Base-by-base conservation (phyloP, 1,284 basidiomycete species). In the Ceratobasidium papillatum region DNA sequence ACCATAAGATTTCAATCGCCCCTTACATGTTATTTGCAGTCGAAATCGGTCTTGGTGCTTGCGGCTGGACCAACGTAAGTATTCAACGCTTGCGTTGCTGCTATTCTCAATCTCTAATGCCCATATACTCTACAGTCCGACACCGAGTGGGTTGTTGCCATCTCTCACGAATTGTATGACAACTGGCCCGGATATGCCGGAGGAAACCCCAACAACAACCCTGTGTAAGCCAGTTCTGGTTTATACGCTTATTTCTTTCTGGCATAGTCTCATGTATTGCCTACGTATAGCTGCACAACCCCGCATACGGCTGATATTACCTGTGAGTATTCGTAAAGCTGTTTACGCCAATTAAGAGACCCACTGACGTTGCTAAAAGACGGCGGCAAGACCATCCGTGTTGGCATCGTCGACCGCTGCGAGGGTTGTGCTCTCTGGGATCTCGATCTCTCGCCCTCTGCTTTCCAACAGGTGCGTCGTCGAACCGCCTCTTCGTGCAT, bases 131-230 rank as follows among this genome's bases (percentile, higher is more conserved):
- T 27, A 12, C 14, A 54, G 51, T 12, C 11, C 51, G 17, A 54
- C 27, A 12, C 11, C 51, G 51, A 54, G 27, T 47, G 49, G 32
- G 64, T 66, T 34, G 64, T 34, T 9, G 64, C 64, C 3, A 38
- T 27, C n/a, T n/a, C n/a, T n/a, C n/a, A n/a, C n/a, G n/a, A n/a
- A n/a, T n/a, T n/a, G n/a, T n/a, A n/a, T n/a, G 64, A 66, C 32
- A 66, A 66, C 47, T 66, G 54, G n/a, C 64, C 64, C 12, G 64
- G 64, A 17, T 66, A 66, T 25, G 47, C 64, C 41, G 64, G 64
- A 14, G 49, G 47, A 34, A 66, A 66, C 64, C 64, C 64, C 5
- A 66, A 66, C 64, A 66, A 66, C 64, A 66, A 66, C 36, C 64
- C 64, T 11, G 64, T 54, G 64, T 66, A 66, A 66, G 64, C 30